Evolutionary conservation across 257 asterid genomes (phyloP).

Genomic region (Hygrophila difformis): DNA sequence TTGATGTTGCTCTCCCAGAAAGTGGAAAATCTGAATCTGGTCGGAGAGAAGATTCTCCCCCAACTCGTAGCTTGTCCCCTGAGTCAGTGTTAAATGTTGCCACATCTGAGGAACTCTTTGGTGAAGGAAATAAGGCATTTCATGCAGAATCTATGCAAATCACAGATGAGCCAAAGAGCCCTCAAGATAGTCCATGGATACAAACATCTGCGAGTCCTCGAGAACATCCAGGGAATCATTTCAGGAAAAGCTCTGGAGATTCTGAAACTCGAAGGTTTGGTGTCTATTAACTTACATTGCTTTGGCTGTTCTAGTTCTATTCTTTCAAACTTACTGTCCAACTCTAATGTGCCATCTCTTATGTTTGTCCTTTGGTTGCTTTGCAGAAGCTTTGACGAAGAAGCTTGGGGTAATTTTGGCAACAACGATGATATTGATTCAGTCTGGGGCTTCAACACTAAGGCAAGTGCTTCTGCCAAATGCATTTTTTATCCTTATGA

Average conservation of each 20-base stretch:
- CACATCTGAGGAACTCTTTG: conserved; percentile 41
- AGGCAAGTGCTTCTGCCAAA: too few species aligned
- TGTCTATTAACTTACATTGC: conserved; percentile 8
- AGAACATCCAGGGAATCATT: conserved; percentile 55
- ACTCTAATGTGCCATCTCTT: conserved; percentile 9
- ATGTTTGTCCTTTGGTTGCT: conserved; percentile 15
- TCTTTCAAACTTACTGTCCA: conserved; percentile 4
- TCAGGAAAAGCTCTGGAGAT: conserved; percentile 61
- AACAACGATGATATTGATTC: conserved; percentile 88
- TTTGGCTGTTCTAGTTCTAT: conserved; percentile 6
- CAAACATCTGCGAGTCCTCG: conserved; percentile 54
- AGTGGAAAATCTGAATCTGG: conserved; percentile 40
- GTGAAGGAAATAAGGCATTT: conserved; percentile 31
- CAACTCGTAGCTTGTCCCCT: conserved; percentile 45
- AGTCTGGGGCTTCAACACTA: conserved; percentile 90
- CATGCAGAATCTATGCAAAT: conserved; percentile 63
- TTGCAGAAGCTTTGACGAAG: conserved; percentile 75
- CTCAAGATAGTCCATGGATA: conserved; percentile 62
- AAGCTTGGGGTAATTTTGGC: conserved; percentile 84
- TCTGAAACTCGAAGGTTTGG: conserved; percentile 63
- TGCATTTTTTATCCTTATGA: too few species aligned
- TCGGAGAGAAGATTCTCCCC: conserved; percentile 48
- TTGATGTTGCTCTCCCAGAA: conserved; percentile 53
- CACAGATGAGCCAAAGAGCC: conserved; percentile 81
- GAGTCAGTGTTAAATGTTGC: conserved; percentile 49